Evolutionary conservation across 2,329 filamentous ascomycete species (phyloP), one percentile per base, ranked within the genome.

Genomic region (Aspergillus sp.): DNA sequence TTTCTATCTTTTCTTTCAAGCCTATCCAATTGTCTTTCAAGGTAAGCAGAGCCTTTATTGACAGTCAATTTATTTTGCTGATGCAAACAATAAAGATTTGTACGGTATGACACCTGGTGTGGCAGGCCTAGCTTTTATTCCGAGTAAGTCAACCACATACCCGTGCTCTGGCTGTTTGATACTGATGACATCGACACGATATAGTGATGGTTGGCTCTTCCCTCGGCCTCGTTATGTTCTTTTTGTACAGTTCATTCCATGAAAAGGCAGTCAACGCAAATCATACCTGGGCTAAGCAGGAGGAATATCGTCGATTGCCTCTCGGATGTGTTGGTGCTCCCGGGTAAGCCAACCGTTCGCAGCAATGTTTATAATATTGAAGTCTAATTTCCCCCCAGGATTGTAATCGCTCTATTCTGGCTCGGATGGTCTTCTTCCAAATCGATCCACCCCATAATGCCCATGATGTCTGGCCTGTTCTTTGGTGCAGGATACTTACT

Each of bases 1-100:
- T 47, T 79, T 83, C 49, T 83, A 81, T 72, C 86, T 90, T 67
- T 88, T 82, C 58, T 88, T 91, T 54, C 81, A 88, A 61, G 83
- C 85, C 2, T 90, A 84, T 60, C 82, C 82, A 1, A 73, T 83
- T 47, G 85, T 89, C 50, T 90, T 88, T 62, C 69, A 77, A 45
- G 56, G 60, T 60, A 51, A 13, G 33, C 12, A 10, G 12, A 35
- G 0, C 19, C 19, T 19, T 19, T 19, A 19, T 29, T 7, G 5
- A 2, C 1, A 5, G 1, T 7, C 5, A 5, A 4, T 4, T 27
- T 27, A 33, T 26, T 8, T 31, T 31, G 37, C 12, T 37, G 19
- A 32, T 32, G 19, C 10, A 30, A n/a, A 39, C 6, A 19, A 9
- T 2, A 4, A 40, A 62, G 72, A 66, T 26, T 72, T 82, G 4